These are phyloP conservation scores for Chenopodium berlandieri DNA, from an alignment of 148 eudicot genomes.

Conservation along the genomic window DNA sequence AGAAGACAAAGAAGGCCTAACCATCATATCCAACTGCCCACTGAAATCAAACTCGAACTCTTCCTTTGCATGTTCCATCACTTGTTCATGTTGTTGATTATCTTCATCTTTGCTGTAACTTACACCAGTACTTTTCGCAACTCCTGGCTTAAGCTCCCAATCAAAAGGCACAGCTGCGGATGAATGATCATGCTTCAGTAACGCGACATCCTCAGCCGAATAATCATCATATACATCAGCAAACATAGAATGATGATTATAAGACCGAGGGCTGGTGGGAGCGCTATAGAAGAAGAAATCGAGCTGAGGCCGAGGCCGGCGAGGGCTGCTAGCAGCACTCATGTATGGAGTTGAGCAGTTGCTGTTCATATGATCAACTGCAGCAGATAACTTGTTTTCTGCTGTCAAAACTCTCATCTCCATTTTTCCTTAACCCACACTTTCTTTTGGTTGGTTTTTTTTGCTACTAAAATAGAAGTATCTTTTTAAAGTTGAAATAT, in stretches of 20 bases:
- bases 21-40: conserved; percentile 41
- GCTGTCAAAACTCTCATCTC: conserved; percentile 26
- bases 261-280: conserved; percentile 48
- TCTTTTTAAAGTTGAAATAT: neutral
- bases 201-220: neutral
- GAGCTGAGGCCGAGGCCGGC: neutral
- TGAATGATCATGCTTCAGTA: neutral
- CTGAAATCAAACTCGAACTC: conserved; percentile 65
- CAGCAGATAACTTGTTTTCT: neutral
- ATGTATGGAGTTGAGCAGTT: conserved; percentile 23
- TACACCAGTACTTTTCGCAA: conserved; percentile 18
- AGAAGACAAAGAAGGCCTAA: conserved; percentile 22
- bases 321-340: conserved; percentile 54
- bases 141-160: conserved; percentile 42
- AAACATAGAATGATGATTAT: neutral
- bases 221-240: neutral
- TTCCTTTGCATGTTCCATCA: neutral
- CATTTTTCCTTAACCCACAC: neutral
- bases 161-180: conserved; percentile 33
- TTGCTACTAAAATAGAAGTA: neutral
- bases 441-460: neutral
- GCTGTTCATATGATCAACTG: conserved; percentile 1
- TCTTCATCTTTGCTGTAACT: neutral
- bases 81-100: neutral
- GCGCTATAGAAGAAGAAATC: conserved; percentile 49